phyloP scores from a whole-genome alignment of 2,329 filamentous ascomycete species.

The Lasiodiplodia gonubiensis region DNA sequence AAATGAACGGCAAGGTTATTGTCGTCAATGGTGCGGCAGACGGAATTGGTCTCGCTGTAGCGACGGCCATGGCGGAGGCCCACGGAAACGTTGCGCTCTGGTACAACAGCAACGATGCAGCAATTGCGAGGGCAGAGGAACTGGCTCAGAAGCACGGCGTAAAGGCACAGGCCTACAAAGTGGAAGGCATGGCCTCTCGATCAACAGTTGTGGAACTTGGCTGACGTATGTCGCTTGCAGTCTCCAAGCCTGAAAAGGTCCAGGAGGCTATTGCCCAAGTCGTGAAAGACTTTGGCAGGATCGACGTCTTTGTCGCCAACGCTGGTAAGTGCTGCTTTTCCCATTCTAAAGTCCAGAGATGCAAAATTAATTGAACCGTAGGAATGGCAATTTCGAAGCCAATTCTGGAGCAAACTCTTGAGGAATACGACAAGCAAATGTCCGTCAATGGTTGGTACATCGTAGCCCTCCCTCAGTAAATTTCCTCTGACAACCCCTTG shows the following conservation, averaged over 20 bases:
- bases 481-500: slow-evolving; percentile 36
- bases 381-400: slow-evolving; percentile 61
- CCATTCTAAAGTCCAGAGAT: neutral
- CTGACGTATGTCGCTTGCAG: neutral
- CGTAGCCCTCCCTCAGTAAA: slow-evolving; percentile 56
- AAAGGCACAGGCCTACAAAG: slow-evolving; percentile 67
- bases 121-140: slow-evolving; percentile 48
- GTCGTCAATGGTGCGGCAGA: slow-evolving; percentile 55
- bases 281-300: slow-evolving; percentile 48
- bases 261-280: slow-evolving; percentile 42
- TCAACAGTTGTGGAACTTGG: neutral
- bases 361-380: neutral
- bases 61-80: slow-evolving; percentile 47
- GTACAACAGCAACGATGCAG: slow-evolving; percentile 47
- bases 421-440: slow-evolving; percentile 60
- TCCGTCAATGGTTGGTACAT: slow-evolving; percentile 57
- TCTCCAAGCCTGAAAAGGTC: slow-evolving; percentile 39
- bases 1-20: slow-evolving; percentile 49
- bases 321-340: slow-evolving; percentile 43
- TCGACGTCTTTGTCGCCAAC: slow-evolving; percentile 56
- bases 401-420: slow-evolving; percentile 59
- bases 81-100: slow-evolving; percentile 54
- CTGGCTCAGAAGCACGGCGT: slow-evolving; percentile 60
- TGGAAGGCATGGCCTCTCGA: slow-evolving; percentile 50
- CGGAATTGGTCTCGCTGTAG: slow-evolving; percentile 36